Percentiles rank a stretch among this genome's conserved stretches.
Evolutionary conservation across 2,329 filamentous ascomycete species (phyloP).

Genomic region (Aaosphaeria pasadenensis): DNA sequence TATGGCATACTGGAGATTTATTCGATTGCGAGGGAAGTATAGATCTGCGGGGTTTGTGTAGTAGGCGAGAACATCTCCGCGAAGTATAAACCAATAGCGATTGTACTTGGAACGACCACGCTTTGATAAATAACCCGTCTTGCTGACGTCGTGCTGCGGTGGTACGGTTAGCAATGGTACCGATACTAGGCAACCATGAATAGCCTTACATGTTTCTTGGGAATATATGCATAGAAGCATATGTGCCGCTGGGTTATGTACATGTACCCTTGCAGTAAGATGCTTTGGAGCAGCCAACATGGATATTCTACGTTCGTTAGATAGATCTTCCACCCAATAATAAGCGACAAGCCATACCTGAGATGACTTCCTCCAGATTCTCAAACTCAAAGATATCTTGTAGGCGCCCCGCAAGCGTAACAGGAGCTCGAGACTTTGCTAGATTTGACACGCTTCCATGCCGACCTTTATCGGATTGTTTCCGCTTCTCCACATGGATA

Average conservation of each 20-base stretch:
- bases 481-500: slow-evolving; percentile 18
- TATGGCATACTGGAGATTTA: slow-evolving; percentile 88
- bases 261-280: slow-evolving; percentile 89
- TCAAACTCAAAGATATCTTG: slow-evolving; percentile 70
- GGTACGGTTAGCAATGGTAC: slow-evolving; percentile 13
- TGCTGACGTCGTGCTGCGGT: slow-evolving; percentile 55
- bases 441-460: slow-evolving; percentile 16
- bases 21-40: slow-evolving; percentile 88
- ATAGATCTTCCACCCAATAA: background rate
- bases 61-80: slow-evolving; percentile 89
- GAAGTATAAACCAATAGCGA: slow-evolving; percentile 89
- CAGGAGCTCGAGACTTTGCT: slow-evolving; percentile 37
- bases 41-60: slow-evolving; percentile 79
- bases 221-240: slow-evolving; percentile 96
- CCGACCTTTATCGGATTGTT: slow-evolving; percentile 17
- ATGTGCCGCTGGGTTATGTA: slow-evolving; percentile 92
- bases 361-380: slow-evolving; percentile 76
- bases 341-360: slow-evolving; percentile 55
- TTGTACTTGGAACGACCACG: slow-evolving; percentile 86
- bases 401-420: slow-evolving; percentile 65
- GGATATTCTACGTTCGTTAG: slow-evolving; percentile 66
- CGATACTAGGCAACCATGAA: background rate
- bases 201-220: slow-evolving; percentile 73
- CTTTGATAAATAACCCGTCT: slow-evolving; percentile 86
- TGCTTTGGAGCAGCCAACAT: slow-evolving; percentile 89